These are phyloP conservation scores for Neurospora terricola DNA, from an alignment of 495 filamentous ascomycete genomes.

Conservation along the genomic window DNA sequence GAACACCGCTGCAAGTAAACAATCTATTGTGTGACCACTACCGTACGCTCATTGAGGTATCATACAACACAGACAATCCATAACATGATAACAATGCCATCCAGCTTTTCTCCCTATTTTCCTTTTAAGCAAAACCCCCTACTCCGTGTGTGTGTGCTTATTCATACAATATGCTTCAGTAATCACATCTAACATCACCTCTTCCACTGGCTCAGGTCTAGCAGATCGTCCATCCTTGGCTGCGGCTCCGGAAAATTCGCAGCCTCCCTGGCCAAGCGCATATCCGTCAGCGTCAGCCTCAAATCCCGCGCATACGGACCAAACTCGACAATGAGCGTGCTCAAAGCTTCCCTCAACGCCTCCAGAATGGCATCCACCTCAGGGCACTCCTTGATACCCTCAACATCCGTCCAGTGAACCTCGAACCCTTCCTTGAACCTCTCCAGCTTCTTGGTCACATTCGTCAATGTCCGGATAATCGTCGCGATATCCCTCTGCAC, in stretches of 20 bases:
- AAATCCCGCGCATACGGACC: slow-evolving; percentile 57
- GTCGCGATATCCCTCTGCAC: slow-evolving; percentile 67
- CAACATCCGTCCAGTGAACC: slow-evolving; percentile 76
- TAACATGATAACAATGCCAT: background rate
- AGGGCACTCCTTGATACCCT: slow-evolving; percentile 31
- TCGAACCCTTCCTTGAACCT: slow-evolving; percentile 49
- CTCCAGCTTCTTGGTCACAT: slow-evolving; percentile 58
- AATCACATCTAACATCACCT: background rate
- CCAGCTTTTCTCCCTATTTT: background rate
- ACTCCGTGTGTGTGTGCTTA: background rate
- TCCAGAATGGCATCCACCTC: slow-evolving; percentile 55
- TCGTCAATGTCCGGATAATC: slow-evolving; percentile 61
- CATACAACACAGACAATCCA: background rate
- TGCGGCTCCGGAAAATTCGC: slow-evolving; percentile 20
- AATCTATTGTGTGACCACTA: background rate
- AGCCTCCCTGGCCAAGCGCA: slow-evolving; percentile 59
- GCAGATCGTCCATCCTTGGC: background rate
- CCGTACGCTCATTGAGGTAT: background rate
- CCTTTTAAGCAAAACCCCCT: background rate
- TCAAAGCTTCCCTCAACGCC: slow-evolving; percentile 49
- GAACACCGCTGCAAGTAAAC: background rate
- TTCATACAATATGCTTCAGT: background rate
- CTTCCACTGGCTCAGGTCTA: background rate
- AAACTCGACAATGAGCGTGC: slow-evolving; percentile 55
- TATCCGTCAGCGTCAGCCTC: slow-evolving; percentile 52